These are phyloP conservation scores for Lotus japonicus DNA, from an alignment of 306 rosid species.

Conservation along the genomic window DNA sequence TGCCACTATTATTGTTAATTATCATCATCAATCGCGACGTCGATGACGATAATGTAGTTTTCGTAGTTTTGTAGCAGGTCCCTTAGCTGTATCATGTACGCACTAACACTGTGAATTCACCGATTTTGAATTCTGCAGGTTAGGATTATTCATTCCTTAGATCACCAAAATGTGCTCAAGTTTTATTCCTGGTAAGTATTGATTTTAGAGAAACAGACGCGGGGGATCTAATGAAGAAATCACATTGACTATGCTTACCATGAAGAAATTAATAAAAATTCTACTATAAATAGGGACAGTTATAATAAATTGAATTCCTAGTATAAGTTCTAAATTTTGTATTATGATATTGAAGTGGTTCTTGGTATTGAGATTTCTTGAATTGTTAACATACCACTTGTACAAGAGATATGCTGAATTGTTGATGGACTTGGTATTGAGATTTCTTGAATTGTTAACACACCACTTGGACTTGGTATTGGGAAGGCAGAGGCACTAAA, in stretches of 20 bases:
- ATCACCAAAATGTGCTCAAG: slow-evolving; percentile 69
- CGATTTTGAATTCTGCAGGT: slow-evolving; percentile 44
- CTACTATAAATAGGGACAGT: not conserved
- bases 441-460: too few relatives aligned
- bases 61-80: not conserved
- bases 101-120: not conserved
- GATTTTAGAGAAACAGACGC: not conserved
- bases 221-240: not conserved
- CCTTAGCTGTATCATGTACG: slow-evolving; percentile 1
- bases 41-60: not conserved
- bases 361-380: too few relatives aligned
- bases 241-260: not conserved
- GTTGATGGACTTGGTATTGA: too few relatives aligned
- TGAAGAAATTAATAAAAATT: not conserved
- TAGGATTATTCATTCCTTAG: slow-evolving; percentile 81
- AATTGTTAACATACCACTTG: too few relatives aligned
- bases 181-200: slow-evolving; percentile 65
- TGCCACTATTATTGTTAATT: not conserved
- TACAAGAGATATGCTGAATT: too few relatives aligned
- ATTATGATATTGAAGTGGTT: not conserved
- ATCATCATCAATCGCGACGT: not conserved
- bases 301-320: not conserved
- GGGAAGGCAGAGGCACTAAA: too few relatives aligned
- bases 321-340: not conserved
- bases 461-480: too few relatives aligned